A percentile compares a stretch with the other conserved stretches of the same genome.
Conservation (phyloP, 2,329 filamentous ascomycete genomes). For the Calonectria pteridis region DNA sequence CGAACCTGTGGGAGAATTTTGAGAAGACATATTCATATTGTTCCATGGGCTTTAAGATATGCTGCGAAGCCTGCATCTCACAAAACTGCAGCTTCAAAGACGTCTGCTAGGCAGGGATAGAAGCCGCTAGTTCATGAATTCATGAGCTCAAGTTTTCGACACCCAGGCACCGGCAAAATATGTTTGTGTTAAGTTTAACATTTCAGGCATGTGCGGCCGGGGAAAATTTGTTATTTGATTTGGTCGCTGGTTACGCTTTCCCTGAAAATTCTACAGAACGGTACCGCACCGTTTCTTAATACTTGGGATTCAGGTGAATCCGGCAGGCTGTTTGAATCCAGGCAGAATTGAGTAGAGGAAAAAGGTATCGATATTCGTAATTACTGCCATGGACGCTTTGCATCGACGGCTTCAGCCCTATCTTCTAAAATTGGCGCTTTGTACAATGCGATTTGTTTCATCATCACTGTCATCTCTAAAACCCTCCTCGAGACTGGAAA, state of each 20-base stretch:
- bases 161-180: background rate
- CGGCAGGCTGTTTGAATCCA: background rate
- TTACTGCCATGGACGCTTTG: background rate
- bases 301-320: too few relatives aligned
- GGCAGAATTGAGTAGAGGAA: background rate
- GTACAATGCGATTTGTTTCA: conserved; percentile 45
- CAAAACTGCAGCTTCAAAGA: background rate
- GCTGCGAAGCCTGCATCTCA: background rate
- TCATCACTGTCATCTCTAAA: conserved; percentile 62
- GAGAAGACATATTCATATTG: background rate
- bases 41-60: background rate
- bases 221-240: background rate
- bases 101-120: too few relatives aligned
- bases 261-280: background rate
- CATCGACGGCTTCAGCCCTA: conserved; percentile 10
- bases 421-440: conserved; percentile 39
- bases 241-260: background rate
- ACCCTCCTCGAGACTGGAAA: conserved; percentile 67
- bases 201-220: background rate
- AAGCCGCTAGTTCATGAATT: background rate
- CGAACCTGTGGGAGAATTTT: background rate
- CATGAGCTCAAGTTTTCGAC: background rate
- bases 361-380: background rate
- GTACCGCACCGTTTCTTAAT: background rate
- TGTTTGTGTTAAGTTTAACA: background rate